These are phyloP conservation scores for Pseudogymnoascus sp. DNA, from an alignment of 2,329 filamentous ascomycete species.

Conservation along the genomic window DNA sequence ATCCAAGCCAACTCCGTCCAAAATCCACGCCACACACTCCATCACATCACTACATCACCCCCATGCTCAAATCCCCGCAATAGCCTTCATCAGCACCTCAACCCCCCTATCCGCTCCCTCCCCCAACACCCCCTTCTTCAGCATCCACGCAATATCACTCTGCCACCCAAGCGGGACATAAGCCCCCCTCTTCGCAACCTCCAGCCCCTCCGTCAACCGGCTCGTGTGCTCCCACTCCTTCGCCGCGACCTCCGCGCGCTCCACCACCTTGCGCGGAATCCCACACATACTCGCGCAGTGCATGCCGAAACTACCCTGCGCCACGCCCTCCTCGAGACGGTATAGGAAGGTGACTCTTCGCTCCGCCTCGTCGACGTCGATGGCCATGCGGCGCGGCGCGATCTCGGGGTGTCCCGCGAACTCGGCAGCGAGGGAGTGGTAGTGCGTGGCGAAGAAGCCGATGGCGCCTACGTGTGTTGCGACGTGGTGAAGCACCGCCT, in stretches of 20 bases:
- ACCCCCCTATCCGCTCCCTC: conserved; percentile 45
- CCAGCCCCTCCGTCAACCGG: conserved; percentile 77
- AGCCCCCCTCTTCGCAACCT: conserved; percentile 68
- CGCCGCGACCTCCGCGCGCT: conserved; percentile 80
- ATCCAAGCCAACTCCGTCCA: neutral
- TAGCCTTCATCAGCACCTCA: conserved; percentile 52
- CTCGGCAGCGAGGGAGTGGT: conserved; percentile 86
- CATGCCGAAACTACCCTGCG: conserved; percentile 97
- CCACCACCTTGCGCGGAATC: conserved; percentile 74
- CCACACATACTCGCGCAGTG: conserved; percentile 98
- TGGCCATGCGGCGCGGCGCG: conserved; percentile 80
- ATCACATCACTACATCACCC: neutral
- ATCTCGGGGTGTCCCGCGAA: conserved; percentile 88
- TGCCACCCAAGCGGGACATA: conserved; percentile 79
- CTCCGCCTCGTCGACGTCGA: conserved; percentile 78
- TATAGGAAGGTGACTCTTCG: conserved; percentile 94
- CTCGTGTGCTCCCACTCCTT: conserved; percentile 93
- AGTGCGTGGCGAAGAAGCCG: conserved; percentile 97
- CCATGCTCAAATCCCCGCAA: conserved; percentile 44
- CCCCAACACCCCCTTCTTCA: conserved; percentile 47
- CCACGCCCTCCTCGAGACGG: conserved; percentile 85
- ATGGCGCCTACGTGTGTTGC: conserved; percentile 87
- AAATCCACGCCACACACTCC: neutral
- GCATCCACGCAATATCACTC: conserved; percentile 76
- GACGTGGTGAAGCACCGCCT: conserved; percentile 93